Base-by-base conservation (phyloP, 129 eudicot species). In the Helianthus tuberosus region DNA sequence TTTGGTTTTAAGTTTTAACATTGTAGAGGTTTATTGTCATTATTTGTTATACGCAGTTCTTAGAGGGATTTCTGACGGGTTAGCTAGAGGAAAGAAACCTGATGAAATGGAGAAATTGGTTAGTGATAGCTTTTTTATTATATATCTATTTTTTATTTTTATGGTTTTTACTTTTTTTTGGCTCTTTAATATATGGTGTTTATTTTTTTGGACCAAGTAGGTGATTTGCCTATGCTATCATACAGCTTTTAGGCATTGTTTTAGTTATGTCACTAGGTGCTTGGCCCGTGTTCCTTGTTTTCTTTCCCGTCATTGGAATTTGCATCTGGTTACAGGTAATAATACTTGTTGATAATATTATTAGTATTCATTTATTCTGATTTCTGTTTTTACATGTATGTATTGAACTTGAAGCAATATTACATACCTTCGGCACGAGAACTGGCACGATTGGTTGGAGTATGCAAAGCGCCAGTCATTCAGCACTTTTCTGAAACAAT, bases 21-120 rank as follows among this genome's bases (percentile, higher is more conserved):
- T 43, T 20, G 35, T 59, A 36, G 5, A 64, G 9, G 8, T 76
- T 48, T 61, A 66, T 59, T 76, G 66, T 67, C 25, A 29, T 5
- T 38, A 1, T 3, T 52, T 50, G 35, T 9, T 67, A 55, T 61
- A 41, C 75, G 79, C 84, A 93, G 99, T 94, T 73, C 86, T 94
- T 1, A 85, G 86, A 82, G 91, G 91, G 62, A 80, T 94, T 83
- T 94, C 97, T 46, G 97, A 94, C 78, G 97, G 86, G 75, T 63
- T 86, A 49, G 88, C 99, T 15, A 87, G 96, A 23, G 97, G 97
- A 43, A 88, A 85, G 86, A 94, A 94, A 52, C 88, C 89, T 3
- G 92, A 94, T 66, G 97, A 90, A 78, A 85, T 94, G 87, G 86
- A 85, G 78, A 83, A 83, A 54, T 60, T 88, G 96, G 98, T 94